Evolutionary conservation across 2,329 filamentous ascomycete species (phyloP).

Genomic region (Neobulgaria alba): DNA sequence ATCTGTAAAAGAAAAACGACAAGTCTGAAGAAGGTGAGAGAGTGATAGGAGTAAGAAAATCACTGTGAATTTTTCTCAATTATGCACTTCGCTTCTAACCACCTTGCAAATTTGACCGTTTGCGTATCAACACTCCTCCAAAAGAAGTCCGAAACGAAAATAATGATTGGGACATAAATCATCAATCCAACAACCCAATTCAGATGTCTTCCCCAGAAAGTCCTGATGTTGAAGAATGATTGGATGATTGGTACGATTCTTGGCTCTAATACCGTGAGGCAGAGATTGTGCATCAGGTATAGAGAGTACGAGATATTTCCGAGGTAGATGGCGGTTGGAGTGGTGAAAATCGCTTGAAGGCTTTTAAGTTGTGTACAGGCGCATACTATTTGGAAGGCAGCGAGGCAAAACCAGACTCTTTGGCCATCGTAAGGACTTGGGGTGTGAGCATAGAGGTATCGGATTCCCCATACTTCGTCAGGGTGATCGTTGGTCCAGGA

Average conservation of each 20-base stretch:
- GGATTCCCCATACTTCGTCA: constrained; percentile 17
- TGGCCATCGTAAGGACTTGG: constrained; percentile 23
- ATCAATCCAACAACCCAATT: constrained; percentile 32
- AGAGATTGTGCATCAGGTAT: constrained; percentile 48
- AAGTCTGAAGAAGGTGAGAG: too few relatives aligned
- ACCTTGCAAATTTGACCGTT: constrained; percentile 40
- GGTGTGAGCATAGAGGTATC: constrained; percentile 19
- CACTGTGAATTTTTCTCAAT: constrained; percentile 19
- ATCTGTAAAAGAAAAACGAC: too few relatives aligned
- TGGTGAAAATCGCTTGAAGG: constrained; percentile 38
- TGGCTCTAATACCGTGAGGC: constrained; percentile 31
- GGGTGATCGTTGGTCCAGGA: constrained; percentile 25
- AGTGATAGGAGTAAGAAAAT: too few relatives aligned
- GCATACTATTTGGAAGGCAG: constrained; percentile 24
- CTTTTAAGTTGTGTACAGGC: constrained; percentile 29
- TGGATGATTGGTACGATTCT: constrained; percentile 18
- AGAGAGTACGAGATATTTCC: constrained; percentile 49
- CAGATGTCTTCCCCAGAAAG: constrained; percentile 19
- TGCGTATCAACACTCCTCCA: constrained; percentile 47
- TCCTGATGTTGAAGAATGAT: constrained; percentile 11
- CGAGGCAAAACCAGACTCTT: constrained; percentile 24
- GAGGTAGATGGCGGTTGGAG: constrained; percentile 43
- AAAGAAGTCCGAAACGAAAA: constrained; percentile 49
- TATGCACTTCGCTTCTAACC: constrained; percentile 32
- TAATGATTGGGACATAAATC: constrained; percentile 36